Evolutionary conservation across 192 early-diverging fungal genomes (phyloP).

Genomic region (Umbelopsis isabellina): DNA sequence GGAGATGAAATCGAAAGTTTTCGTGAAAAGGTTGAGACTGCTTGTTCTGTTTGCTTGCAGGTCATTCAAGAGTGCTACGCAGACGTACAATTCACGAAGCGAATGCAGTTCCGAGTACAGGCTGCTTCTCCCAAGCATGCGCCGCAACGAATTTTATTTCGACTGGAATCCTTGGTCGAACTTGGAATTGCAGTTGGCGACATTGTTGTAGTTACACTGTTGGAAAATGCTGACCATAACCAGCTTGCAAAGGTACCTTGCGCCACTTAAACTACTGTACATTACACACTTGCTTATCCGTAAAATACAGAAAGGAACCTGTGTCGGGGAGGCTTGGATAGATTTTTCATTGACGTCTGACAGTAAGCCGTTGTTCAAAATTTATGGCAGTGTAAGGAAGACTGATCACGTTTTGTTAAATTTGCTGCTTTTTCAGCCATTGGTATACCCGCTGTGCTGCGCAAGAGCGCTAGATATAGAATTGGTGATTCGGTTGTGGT

Average conservation of each 20-base stretch:
- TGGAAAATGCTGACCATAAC: background rate
- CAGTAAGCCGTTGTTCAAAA: background rate
- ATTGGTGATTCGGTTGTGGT: background rate
- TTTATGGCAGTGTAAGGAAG: background rate
- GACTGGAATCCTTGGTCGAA: conserved; percentile 16
- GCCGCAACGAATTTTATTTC: conserved; percentile 17
- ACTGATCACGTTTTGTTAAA: background rate
- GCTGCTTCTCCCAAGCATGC: conserved; percentile 5
- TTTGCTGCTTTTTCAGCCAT: background rate
- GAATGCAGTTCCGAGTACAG: conserved; percentile 25
- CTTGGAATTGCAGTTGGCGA: conserved; percentile 24
- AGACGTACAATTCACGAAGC: too few relatives aligned
- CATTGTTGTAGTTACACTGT: conserved; percentile 8
- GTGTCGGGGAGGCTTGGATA: conserved; percentile 10
- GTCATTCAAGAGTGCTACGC: too few relatives aligned
- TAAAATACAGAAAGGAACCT: background rate
- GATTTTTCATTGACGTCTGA: background rate
- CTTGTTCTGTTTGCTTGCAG: too few relatives aligned
- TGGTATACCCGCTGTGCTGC: background rate
- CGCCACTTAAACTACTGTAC: background rate
- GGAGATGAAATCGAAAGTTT: too few relatives aligned
- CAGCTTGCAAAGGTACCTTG: background rate
- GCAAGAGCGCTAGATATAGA: background rate
- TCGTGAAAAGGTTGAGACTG: too few relatives aligned
- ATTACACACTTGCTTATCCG: background rate